Percentiles rank a stretch among this genome's conserved stretches.
Evolutionary conservation across 768 basidiomycete genomes (phyloP).

Genomic region (Auricularia sp.): DNA sequence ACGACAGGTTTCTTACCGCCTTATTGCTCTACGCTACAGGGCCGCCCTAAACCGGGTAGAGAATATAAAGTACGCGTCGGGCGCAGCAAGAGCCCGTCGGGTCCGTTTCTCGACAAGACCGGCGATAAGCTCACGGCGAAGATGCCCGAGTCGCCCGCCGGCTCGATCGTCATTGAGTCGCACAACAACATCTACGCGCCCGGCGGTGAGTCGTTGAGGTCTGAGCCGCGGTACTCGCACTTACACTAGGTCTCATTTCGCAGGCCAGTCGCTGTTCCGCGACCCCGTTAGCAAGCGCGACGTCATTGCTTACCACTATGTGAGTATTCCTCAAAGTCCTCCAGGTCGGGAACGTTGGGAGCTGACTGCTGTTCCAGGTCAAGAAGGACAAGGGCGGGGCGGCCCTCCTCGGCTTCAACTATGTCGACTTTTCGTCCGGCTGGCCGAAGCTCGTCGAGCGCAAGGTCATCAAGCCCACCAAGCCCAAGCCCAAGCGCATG

Average conservation of each 20-base stretch:
- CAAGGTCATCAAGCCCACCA: background rate
- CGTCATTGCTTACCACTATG: slow-evolving; percentile 1
- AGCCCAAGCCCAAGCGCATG: background rate
- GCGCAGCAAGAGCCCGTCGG: background rate
- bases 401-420: background rate
- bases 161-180: slow-evolving; percentile 4
- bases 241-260: too few species aligned
- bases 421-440: background rate
- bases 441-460: background rate
- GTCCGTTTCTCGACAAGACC: background rate
- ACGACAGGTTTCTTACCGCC: background rate
- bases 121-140: background rate
- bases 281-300: background rate
- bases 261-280: background rate
- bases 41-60: background rate
- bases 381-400: background rate
- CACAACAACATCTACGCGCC: slow-evolving; percentile 22
- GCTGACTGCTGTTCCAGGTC: background rate
- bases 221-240: too few species aligned
- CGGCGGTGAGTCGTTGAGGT: slow-evolving; percentile 8
- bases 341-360: too few species aligned
- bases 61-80: background rate
- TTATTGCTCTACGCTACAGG: background rate
- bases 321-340: too few species aligned
- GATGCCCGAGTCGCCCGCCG: background rate